Evolutionary conservation across 768 basidiomycete species (phyloP), one percentile per base, ranked within the genome.

Genomic region (Rhodotorula babjevae): DNA sequence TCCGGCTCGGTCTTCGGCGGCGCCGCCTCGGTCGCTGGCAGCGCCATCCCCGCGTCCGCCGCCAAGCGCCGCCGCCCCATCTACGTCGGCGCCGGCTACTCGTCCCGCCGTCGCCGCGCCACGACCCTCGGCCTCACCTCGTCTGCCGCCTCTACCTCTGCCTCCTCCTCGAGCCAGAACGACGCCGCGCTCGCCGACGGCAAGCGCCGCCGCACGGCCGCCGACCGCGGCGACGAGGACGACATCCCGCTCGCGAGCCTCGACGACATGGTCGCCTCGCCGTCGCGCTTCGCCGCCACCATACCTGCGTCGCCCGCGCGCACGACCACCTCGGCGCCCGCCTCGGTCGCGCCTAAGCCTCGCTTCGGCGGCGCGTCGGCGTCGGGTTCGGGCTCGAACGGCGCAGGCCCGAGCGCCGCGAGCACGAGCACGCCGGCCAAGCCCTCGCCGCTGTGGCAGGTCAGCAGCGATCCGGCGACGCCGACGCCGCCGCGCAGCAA

Each of bases 1-100:
- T 10, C 31, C 47, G 25, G 59, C 7, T 44, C 52, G 21, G 44
- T 33, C 44, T 57, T 53, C 8, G 50, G 33, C 62, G 50, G 52
- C 52, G 27, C 25, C 27, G 27, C 50, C 29, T 33, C 55, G 18
- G 25, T 55, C 58, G 58, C 36, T 5, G 49, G 52, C 52, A 27
- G 27, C 10, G 52, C 49, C 40, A 15, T 18, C 16, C 1, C 27
- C 3, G 3, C 29, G 0, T 9, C 67, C 7, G 21, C 55, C 12
- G 57, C 52, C 47, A 66, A 60, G 29, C 71, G 74, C 2, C 61
- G 71, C 7, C 71, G 74, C 1, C 68, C 74, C 7, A 33, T 76
- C 11, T 72, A 72, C 63, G 74, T 76, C 33, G 74, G 74, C 23
- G 74, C 74, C 0, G 74, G 74, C 3, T 76, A 76, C 63, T 71